These are phyloP conservation scores for Marchantia paleacea DNA, from an alignment of 225 moss, liverwort and hornwort genomes.

Conservation along the genomic window DNA sequence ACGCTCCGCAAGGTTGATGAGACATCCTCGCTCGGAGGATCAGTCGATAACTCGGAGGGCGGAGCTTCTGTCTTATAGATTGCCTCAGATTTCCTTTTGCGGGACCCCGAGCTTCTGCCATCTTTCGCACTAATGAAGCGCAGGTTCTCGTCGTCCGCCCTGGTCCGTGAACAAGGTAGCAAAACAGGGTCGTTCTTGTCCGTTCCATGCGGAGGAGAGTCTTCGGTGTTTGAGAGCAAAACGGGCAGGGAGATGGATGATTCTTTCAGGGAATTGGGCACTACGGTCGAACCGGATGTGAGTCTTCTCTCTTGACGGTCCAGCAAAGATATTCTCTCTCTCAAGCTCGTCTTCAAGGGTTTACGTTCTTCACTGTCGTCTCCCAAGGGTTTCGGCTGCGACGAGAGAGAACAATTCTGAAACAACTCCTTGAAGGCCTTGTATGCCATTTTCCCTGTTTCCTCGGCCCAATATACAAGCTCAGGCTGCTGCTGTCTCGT, in stretches of 20 bases:
- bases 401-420: constrained; percentile 25
- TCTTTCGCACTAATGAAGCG: neutral
- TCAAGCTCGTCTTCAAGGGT: constrained; percentile 57
- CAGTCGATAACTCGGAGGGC: neutral
- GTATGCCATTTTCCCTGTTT: constrained; percentile 49
- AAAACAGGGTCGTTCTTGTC: neutral
- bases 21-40: neutral
- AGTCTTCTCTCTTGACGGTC: constrained; percentile 29
- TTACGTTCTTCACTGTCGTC: constrained; percentile 31
- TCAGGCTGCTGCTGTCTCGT: neutral
- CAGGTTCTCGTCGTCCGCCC: neutral
- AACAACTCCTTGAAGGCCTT: constrained; percentile 63
- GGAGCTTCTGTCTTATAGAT: neutral
- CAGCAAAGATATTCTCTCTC: constrained; percentile 45
- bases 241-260: neutral
- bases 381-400: constrained; percentile 8
- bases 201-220: neutral
- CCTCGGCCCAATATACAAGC: neutral
- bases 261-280: constrained; percentile 1
- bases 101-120: neutral
- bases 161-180: neutral
- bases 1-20: neutral
- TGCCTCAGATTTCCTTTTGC: constrained; percentile 1
- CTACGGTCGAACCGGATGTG: neutral
- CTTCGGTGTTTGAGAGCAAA: neutral